Conservation (phyloP, 2,329 filamentous ascomycete genomes). For the Alternaria atra region DNA sequence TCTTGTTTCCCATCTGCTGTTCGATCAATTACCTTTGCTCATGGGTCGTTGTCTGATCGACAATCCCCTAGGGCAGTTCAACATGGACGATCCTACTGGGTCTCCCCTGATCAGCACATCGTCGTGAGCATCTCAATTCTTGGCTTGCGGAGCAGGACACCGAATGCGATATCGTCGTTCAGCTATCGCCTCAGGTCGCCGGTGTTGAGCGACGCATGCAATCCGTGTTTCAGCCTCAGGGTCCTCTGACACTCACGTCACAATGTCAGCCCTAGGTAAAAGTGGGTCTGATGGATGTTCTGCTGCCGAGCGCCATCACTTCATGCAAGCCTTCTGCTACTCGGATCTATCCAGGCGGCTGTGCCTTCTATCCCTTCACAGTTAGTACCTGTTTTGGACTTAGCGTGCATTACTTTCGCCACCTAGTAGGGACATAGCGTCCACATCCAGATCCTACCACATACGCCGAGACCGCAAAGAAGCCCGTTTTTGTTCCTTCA, state of each 20-base stretch:
- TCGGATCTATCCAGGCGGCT: constrained; percentile 8
- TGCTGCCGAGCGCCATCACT: constrained; percentile 18
- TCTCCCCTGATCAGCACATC: background rate
- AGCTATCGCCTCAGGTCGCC: constrained; percentile 10
- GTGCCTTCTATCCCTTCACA: background rate
- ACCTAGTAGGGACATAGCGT: constrained; percentile 6
- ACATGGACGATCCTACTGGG: background rate
- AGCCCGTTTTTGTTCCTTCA: constrained; percentile 5
- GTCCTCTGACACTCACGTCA: constrained; percentile 32
- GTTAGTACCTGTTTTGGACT: constrained; percentile 13
- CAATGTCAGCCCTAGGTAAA: constrained; percentile 23
- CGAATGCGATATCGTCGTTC: constrained; percentile 4
- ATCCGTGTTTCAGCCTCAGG: constrained; percentile 34
- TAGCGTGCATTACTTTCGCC: constrained; percentile 11
- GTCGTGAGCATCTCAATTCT: background rate
- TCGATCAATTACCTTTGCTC: background rate
- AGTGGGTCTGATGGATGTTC: constrained; percentile 8
- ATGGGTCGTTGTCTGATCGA: background rate
- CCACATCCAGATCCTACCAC: constrained; percentile 12
- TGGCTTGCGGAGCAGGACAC: background rate
- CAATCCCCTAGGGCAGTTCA: background rate
- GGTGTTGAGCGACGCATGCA: constrained; percentile 9
- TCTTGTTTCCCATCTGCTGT: background rate
- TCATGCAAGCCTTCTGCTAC: constrained; percentile 18
- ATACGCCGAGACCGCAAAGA: constrained; percentile 5